A percentile compares a stretch with the other conserved stretches of the same genome.
Conservation (phyloP, 306 rosid species). For the Cicer pinnatifidum region DNA sequence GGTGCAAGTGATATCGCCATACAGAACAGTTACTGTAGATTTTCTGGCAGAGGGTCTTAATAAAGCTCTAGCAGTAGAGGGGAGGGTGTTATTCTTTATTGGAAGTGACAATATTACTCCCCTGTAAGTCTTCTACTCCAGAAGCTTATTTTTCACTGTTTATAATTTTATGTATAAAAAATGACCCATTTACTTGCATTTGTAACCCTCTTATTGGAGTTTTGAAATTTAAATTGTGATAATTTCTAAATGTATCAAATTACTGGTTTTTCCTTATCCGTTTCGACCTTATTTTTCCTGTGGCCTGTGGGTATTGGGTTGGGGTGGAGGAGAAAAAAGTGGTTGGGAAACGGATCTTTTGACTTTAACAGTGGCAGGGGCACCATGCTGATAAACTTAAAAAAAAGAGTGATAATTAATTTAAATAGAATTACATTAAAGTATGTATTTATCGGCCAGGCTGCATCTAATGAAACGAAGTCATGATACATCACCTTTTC, state of each 20-base stretch:
- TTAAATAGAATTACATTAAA: not conserved
- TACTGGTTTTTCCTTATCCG: not conserved
- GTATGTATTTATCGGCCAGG: not conserved
- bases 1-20: constrained; percentile 60
- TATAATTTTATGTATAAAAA: constrained; percentile 10
- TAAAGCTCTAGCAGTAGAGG: constrained; percentile 72
- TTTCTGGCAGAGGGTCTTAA: constrained; percentile 76
- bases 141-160: constrained; percentile 29
- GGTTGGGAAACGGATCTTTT: no score
- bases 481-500: not conserved
- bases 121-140: constrained; percentile 63
- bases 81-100: constrained; percentile 80
- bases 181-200: not conserved
- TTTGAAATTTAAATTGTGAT: not conserved
- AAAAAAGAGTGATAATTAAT: not conserved
- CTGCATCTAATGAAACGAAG: not conserved
- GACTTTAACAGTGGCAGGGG: no score
- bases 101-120: constrained; percentile 76
- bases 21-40: constrained; percentile 64
- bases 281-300: not conserved
- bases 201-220: constrained; percentile 23
- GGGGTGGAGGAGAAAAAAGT: no score
- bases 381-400: not conserved
- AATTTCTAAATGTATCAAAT: not conserved
- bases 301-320: not conserved